Conservation (phyloP, 345 rosid genomes). For the Iberis pinnata region DNA sequence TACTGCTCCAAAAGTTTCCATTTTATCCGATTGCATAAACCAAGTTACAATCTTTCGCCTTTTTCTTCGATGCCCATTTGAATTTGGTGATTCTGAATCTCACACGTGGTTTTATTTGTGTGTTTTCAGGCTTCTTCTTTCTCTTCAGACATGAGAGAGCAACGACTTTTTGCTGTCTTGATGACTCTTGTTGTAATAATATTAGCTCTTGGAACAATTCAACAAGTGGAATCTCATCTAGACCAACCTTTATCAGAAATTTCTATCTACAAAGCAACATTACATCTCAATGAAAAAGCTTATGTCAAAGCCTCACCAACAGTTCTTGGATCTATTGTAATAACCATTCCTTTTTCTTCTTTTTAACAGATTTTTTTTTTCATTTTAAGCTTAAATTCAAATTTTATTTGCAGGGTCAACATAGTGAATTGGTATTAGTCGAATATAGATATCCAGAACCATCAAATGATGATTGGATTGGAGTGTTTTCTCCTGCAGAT, state of each 20-base stretch:
- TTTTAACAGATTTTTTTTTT: not conserved
- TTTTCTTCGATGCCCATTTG: not conserved
- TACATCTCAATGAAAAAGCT: conserved; percentile 35
- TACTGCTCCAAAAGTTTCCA: no score
- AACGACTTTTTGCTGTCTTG: conserved; percentile 14
- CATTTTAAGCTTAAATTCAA: no score
- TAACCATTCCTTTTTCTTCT: not conserved
- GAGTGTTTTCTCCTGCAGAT: conserved; percentile 69
- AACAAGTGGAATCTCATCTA: conserved; percentile 39
- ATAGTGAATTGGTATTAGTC: conserved; percentile 46
- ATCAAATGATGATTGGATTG: conserved; percentile 67
- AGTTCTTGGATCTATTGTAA: conserved; percentile 47
- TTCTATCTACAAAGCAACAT: conserved; percentile 36
- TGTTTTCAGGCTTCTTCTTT: conserved; percentile 1
- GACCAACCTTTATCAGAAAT: conserved; percentile 53
- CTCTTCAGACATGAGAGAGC: conserved; percentile 17
- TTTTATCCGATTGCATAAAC: no score
- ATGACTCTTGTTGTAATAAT: conserved; percentile 20
- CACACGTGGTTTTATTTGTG: not conserved
- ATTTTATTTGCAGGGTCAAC: conserved; percentile 38
- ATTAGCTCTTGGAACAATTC: conserved; percentile 40
- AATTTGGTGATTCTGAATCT: not conserved
- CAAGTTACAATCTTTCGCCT: no score
- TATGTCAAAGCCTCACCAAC: conserved; percentile 45
- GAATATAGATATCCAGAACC: conserved; percentile 44